Percentiles rank a stretch among this genome's conserved stretches.
These are phyloP conservation scores for Closterium sp. DNA, from an alignment of 139 green algal species.

Conservation along the genomic window DNA sequence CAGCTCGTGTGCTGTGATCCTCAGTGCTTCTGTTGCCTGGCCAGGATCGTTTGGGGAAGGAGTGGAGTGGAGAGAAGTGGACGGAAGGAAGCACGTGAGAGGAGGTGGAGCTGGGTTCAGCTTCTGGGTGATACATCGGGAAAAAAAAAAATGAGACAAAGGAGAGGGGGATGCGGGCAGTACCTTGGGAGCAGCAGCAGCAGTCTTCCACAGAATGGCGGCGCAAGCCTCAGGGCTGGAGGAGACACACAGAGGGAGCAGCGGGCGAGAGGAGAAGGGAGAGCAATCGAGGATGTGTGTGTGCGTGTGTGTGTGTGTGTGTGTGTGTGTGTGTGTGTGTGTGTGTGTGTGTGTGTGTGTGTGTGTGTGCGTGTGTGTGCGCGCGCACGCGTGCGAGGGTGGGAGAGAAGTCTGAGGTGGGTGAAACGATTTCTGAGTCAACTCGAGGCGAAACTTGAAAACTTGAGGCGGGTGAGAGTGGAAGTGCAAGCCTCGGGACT, in stretches of 20 bases:
- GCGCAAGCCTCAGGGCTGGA: conserved; percentile 85
- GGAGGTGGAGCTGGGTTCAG: not conserved
- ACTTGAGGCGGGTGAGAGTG: no score
- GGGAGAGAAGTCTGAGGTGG: no score
- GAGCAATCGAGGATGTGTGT: no score
- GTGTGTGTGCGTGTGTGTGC: no score
- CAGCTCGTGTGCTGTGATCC: conserved; percentile 85
- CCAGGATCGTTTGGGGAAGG: not conserved
- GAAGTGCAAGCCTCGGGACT: conserved; percentile 88
- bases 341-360: no score
- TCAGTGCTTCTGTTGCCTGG: conserved; percentile 86
- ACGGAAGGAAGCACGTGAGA: not conserved
- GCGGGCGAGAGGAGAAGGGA: no score
- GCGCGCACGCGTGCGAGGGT: no score
- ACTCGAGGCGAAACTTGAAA: no score
- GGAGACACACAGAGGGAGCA: not conserved
- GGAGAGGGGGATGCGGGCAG: not conserved
- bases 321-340: no score
- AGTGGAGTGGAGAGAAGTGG: not conserved
- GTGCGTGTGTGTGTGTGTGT: no score
- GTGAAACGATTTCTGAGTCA: no score
- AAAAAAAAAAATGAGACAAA: not conserved
- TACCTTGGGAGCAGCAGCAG: conserved; percentile 63
- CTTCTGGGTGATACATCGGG: not conserved
- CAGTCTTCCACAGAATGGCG: conserved; percentile 93